Percentiles rank a stretch among this genome's conserved stretches.
These are phyloP conservation scores for Emergomyces pasteurianus DNA, from an alignment of 2,329 filamentous ascomycete species.

Conservation along the genomic window DNA sequence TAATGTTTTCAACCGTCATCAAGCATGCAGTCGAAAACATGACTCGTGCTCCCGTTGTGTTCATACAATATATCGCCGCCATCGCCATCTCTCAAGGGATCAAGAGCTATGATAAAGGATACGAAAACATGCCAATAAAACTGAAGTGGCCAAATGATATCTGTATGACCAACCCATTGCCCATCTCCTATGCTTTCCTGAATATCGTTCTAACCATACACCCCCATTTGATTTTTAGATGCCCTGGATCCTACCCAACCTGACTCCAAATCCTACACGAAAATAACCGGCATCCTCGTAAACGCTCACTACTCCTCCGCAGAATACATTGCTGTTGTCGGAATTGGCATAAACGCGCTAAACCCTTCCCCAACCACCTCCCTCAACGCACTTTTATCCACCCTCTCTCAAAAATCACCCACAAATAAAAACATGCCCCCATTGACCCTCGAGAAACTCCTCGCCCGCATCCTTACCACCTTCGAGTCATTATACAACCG, in stretches of 20 bases:
- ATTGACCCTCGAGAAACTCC: slow-evolving; percentile 64
- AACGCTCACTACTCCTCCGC: slow-evolving; percentile 70
- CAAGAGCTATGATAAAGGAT: slow-evolving; percentile 64
- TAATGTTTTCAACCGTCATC: slow-evolving; percentile 82
- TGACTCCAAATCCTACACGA: slow-evolving; percentile 51
- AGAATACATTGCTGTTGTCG: slow-evolving; percentile 73
- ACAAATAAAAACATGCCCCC: slow-evolving; percentile 33
- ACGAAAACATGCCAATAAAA: slow-evolving; percentile 63
- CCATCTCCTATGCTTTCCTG: background rate
- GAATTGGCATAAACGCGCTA: slow-evolving; percentile 74
- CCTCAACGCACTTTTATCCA: slow-evolving; percentile 56
- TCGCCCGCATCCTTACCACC: slow-evolving; percentile 65
- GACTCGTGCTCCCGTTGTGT: slow-evolving; percentile 66
- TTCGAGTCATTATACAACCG: slow-evolving; percentile 66
- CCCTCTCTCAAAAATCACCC: slow-evolving; percentile 22
- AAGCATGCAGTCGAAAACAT: slow-evolving; percentile 68
- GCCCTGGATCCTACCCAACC: slow-evolving; percentile 51
- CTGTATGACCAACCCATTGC: slow-evolving; percentile 40
- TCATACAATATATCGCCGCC: slow-evolving; percentile 85
- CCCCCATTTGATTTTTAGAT: slow-evolving; percentile 32
- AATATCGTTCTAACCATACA: background rate
- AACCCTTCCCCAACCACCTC: slow-evolving; percentile 81
- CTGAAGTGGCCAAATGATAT: slow-evolving; percentile 99
- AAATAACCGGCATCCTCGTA: slow-evolving; percentile 86
- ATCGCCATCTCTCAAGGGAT: slow-evolving; percentile 79